Base-by-base conservation (phyloP, 2,329 filamentous ascomycete genomes). In the Lanzia echinophila region DNA sequence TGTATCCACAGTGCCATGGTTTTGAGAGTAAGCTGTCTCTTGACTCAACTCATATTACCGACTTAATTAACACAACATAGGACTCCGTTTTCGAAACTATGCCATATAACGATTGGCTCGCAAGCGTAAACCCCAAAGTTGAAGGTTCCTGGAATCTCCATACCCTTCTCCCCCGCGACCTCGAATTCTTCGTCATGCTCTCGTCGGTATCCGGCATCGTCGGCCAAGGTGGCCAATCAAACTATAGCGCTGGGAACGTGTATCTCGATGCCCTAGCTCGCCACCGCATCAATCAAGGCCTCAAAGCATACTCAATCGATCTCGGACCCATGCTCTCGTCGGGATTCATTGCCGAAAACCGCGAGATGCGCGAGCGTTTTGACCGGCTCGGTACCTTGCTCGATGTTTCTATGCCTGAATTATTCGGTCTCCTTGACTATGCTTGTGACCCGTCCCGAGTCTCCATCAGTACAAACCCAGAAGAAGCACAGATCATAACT, bases 1-100 rank as follows among this genome's bases (percentile, higher is more conserved):
- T 66, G 74, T 17, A 66, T 77, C 13, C 74, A 76, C 54, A 70
- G 70, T 17, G 69, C 74, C 7, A 77, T 77, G 74, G 72, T 75
- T 1, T 67, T 76, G 31, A 46, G 31, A n/a, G 59, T 60, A 50
- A 34, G 42, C 42, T 7, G 22, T 13, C 24, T 20, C 32, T 15
- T 32, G n/a, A 3, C n/a, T 20, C 20, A 28, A 20, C 19, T 42
- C 13, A 12, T n/a, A 39, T 31, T 17, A 15, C 13, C 15, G 28
- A 22, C 5, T 19, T n/a, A 19, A 50, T 49, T 43, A 45, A 47
- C 39, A 20, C 43, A 32, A 2, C 43, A 13, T 24, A 59, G 55
- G 59, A 62, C 46, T 33, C 51, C 19, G 34, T 50, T 2, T 58
- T 62, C 32, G 53, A 51, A 13, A 56, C 71, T 4, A 72, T 76